Evolutionary conservation across 306 rosid species (phyloP), one percentile per base, ranked within the genome.

Genomic region (Casuarina glauca): DNA sequence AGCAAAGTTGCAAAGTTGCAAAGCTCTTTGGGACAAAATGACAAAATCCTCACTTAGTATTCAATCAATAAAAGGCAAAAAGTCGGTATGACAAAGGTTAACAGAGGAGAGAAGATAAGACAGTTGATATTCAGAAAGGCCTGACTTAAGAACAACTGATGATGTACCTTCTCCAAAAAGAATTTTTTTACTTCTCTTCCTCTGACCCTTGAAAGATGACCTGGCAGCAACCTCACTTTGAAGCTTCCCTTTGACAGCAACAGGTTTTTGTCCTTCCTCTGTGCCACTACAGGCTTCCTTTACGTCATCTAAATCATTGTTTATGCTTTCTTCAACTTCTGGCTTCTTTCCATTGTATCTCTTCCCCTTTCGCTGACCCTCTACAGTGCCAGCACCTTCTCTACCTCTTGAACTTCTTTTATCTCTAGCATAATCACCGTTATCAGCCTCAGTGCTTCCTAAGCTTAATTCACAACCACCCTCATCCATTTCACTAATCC

Each of bases 231-330:
- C 83, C 81, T 79, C 88, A 85, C 74, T 72, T 81, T 85, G 86
- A 70, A 82, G 68, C 49, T 81, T 84, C 66, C 88, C 85, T 80
- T 89, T 88, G 80, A 78, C 64, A 81, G 87, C 80, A 84, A 75
- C 79, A 10, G 67, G 55, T 42, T 73, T 88, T 50, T 89, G 89
- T 76, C 89, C 90, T 74, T 87, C 91, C 80, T 90, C 96, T 46
- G 96, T 89, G 82, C 93, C 96, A 86, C 91, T 89, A 72, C 86
- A 88, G 48, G 89, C 92, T 88, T 91, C 97, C 86, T 91, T 88
- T 48, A 82, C 52, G 74, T 84, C 93, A 81, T 87, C 93, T 85
- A 88, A 79, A 84, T 87, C 85, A 79, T 81, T 82, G 60, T 83
- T 82, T 75, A 78, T 76, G 68, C 76, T 83, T 79, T 76, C 88